Evolutionary conservation across 352 stramenopile species (phyloP).

Genomic region (Phytophthora niederhauseri): DNA sequence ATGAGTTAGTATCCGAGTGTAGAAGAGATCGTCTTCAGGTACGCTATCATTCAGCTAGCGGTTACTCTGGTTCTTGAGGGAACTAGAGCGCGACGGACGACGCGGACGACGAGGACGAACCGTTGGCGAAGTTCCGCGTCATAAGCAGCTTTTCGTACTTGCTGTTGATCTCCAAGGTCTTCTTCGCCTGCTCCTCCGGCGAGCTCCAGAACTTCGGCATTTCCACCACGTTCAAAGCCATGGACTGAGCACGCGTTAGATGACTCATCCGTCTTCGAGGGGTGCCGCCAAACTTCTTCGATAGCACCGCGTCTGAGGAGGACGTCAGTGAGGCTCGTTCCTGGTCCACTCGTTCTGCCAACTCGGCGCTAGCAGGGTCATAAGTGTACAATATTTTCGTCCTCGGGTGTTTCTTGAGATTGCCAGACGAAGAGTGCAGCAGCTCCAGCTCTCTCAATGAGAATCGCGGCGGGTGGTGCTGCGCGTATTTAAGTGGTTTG

Average conservation of each 20-base stretch:
- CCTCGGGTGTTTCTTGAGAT: conserved; percentile 28
- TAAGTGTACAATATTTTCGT: conserved; percentile 41
- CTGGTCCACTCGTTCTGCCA: conserved; percentile 32
- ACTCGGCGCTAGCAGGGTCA: conserved; percentile 32
- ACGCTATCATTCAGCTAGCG: neutral
- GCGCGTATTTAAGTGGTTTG: conserved; percentile 78
- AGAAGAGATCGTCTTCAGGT: neutral
- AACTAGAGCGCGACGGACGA: conserved; percentile 32
- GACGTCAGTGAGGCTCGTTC: conserved; percentile 27
- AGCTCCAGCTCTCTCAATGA: conserved; percentile 51
- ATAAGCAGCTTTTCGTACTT: conserved; percentile 53
- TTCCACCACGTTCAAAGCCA: conserved; percentile 50
- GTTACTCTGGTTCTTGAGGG: neutral
- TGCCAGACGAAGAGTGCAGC: conserved; percentile 34
- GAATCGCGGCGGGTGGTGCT: conserved; percentile 50
- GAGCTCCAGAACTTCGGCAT: conserved; percentile 49
- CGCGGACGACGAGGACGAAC: conserved; percentile 30
- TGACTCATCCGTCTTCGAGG: conserved; percentile 21
- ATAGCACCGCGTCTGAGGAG: conserved; percentile 9
- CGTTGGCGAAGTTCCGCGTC: conserved; percentile 30
- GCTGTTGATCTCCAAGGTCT: conserved; percentile 45
- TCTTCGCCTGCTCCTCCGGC: conserved; percentile 38
- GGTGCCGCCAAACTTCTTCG: conserved; percentile 17
- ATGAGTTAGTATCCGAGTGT: neutral
- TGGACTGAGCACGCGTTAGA: conserved; percentile 35